Evolutionary conservation across 1,284 basidiomycete genomes (phyloP).

Genomic region (Coriolopsis trogii): DNA sequence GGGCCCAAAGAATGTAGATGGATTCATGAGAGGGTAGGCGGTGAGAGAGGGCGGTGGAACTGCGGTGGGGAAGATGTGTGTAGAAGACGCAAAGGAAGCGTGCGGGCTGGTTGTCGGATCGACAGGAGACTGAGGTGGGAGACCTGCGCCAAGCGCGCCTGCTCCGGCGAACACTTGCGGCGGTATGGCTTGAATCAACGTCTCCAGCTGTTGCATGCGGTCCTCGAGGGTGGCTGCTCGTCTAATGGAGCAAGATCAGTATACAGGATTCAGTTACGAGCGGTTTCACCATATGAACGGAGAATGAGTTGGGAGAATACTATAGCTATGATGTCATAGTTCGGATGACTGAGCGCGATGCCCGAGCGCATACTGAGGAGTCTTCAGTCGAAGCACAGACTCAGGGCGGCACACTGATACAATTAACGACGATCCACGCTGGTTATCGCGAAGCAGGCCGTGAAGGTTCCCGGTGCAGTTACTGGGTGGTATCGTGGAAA

Average conservation of each 20-base stretch:
- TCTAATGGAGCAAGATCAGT: conserved; percentile 37
- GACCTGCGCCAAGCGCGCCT: conserved; percentile 34
- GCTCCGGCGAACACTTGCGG: conserved; percentile 74
- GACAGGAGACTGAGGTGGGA: conserved; percentile 30
- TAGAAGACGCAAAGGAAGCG: conserved; percentile 53
- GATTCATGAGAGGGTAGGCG: conserved; percentile 74
- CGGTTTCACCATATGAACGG: no score
- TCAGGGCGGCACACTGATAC: no score
- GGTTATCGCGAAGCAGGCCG: no score
- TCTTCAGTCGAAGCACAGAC: no score
- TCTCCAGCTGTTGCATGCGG: conserved; percentile 83
- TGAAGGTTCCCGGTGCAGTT: no score
- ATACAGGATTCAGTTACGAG: no score
- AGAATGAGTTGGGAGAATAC: no score
- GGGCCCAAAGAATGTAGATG: conserved; percentile 72
- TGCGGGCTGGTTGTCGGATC: conserved; percentile 48
- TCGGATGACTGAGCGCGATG: no score
- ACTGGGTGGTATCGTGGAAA: conserved; percentile 9
- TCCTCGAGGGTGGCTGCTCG: conserved; percentile 80
- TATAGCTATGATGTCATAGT: no score
- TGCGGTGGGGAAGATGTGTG: conserved; percentile 58
- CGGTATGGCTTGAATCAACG: conserved; percentile 79
- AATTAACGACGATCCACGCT: no score
- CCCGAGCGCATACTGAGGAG: no score
- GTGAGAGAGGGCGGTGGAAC: conserved; percentile 77